Evolutionary conservation across 2,329 filamentous ascomycete species (phyloP), one percentile per base, ranked within the genome.

Genomic region (Didymella exigua): DNA sequence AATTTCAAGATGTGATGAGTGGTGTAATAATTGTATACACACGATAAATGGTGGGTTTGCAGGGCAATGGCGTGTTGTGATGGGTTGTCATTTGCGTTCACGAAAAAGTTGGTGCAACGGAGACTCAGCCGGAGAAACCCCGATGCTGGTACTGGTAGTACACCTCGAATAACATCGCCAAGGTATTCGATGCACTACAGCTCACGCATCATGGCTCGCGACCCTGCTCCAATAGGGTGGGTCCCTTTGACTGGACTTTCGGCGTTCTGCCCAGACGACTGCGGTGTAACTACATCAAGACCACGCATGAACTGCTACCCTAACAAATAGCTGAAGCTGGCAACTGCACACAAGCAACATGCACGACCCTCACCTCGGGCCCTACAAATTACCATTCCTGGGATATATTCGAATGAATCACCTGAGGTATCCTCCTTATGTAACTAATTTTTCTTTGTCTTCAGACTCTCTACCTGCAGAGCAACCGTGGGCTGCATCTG

Each of bases 61-160:
- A 13, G 34, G 18, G 40, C 55, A 61, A 60, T 59, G 56, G 56
- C 54, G 27, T 43, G 21, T 44, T 40, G 29, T 36, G 11, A 40
- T 21, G 37, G 49, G 19, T 29, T 49, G 19, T 49, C 34, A 54
- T 49, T 18, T 9, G 31, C 27, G 34, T 36, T 46, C 10, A 36
- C 49, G 44, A 41, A 53, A 44, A 53, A 50, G 38, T 49, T 43
- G 7, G 33, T 24, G 10, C n/a, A 14, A 14, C 42, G 30, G 34
- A 33, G 24, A 33, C 37, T 42, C 27, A 29, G 16, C 48, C 37
- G 43, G 30, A 48, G 26, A 37, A 45, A 40, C 34, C 24, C 36
- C 38, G 40, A 24, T 31, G 34, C 8, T 23, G 40, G 30, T 27
- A n/a, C n/a, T n/a, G n/a, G n/a, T n/a, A n/a, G n/a, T n/a, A n/a